These are phyloP conservation scores for Eucalyptus virginea DNA, from an alignment of 345 rosid species.

Conservation along the genomic window DNA sequence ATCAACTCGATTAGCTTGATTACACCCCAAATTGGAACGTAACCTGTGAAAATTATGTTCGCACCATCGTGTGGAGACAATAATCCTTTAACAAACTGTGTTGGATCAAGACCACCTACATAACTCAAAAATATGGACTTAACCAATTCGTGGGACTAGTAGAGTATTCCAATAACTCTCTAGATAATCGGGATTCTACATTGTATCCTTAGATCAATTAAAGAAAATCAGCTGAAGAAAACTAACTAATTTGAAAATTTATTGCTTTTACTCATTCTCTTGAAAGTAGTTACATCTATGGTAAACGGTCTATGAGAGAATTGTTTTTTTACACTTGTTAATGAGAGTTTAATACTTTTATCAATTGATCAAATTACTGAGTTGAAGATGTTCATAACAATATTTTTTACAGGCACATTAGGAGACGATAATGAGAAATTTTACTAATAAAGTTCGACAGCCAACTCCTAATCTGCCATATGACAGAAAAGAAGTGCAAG, in stretches of 20 bases:
- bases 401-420: neutral
- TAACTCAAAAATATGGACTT: neutral
- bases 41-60: neutral
- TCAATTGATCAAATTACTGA: neutral
- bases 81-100: neutral
- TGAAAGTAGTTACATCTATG: neutral
- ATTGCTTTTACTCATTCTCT: neutral
- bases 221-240: neutral
- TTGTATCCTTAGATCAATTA: neutral
- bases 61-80: neutral
- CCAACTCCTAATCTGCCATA: neutral
- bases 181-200: fast-evolving
- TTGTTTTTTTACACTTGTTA: neutral
- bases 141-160: neutral
- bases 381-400: neutral
- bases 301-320: neutral
- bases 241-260: neutral
- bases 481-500: neutral
- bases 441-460: neutral
- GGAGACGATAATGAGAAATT: neutral
- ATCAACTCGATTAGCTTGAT: neutral
- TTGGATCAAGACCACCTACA: neutral
- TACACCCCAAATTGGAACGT: neutral
- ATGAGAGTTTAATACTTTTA: neutral
- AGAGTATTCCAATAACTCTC: neutral